Base-by-base conservation (phyloP, 1,284 basidiomycete genomes). In the Erythrobasidium hasegawianum region DNA sequence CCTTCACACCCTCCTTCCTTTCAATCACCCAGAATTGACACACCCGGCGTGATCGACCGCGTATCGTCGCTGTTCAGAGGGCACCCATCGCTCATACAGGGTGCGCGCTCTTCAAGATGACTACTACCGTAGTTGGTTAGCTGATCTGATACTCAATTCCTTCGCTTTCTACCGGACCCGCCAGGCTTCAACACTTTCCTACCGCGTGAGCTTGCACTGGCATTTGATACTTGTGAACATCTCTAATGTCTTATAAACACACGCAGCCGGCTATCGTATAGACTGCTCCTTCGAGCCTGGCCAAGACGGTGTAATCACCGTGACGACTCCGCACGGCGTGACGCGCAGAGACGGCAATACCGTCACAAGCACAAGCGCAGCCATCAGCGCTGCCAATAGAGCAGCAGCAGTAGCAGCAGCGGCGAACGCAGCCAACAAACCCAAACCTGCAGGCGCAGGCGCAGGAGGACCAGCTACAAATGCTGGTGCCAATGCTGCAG, bases 11-110 rank as follows among this genome's bases (percentile, higher is more conserved):
- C 33, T 24, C 24, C 33, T 14, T 3, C 16, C 33, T 14, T 29
- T 38, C 45, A 47, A 50, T 20, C 61, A 60, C 64, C 45, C 79
- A 95, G 92, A 68, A 97, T 98, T 78, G 95, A 98, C 81, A 98
- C 96, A 0, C 96, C 95, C 0, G 95, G 95, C 68, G 96, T 98
- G 75, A 99, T 99, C 76, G 87, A 94, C 73, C 89, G 95, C 67
- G 95, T 99, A 59, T 97, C 94, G 1, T 86, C 84, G 71, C 86
- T 99, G 52, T 99, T 99, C 79, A 86, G 91, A 72, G 94, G 93
- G 10, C 93, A 97, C 79, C 91, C 90, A 1, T 79, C 83, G 69
- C 87, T 99, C 73, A 97, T 99, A 65, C 89, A 97, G 49, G 29
- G 24, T 27, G 29, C 39, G 70, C 56, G n/a, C n/a, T n/a, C n/a